phyloP scores from a whole-genome alignment of 2,329 filamentous ascomycete genomes.

The Annulohypoxylon truncatum region DNA sequence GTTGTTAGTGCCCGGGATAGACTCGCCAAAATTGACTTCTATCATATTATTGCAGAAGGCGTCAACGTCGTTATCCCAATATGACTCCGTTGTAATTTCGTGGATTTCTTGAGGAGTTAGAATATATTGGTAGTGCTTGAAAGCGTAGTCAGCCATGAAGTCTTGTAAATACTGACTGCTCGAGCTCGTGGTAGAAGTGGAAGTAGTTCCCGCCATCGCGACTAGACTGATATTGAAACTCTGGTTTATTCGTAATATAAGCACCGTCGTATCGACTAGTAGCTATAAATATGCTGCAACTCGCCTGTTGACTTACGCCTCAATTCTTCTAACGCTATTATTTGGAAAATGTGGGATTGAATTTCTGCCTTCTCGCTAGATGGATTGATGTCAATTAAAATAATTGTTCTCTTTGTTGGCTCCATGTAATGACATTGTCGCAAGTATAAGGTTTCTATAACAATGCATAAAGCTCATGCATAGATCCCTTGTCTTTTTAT shows the following conservation, averaged over 20 bases:
- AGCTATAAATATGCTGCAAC: background rate
- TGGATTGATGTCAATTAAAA: background rate
- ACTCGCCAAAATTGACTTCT: conserved; percentile 11
- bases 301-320: background rate
- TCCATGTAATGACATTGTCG: background rate
- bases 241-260: too few species aligned
- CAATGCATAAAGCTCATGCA: background rate
- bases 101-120: conserved; percentile 22
- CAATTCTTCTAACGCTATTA: background rate
- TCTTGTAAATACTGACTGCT: conserved; percentile 7
- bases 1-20: conserved; percentile 18
- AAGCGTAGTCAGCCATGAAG: conserved; percentile 28
- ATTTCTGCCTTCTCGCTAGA: background rate
- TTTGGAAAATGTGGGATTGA: background rate
- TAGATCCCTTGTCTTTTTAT: background rate
- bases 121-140: conserved; percentile 19
- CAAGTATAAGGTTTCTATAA: background rate
- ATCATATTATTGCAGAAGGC: conserved; percentile 19
- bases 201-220: background rate
- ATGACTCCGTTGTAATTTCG: conserved; percentile 8
- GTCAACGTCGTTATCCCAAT: conserved; percentile 26
- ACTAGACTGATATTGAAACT: too few species aligned
- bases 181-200: too few species aligned
- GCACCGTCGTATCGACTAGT: background rate
- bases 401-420: background rate